Percentiles rank a stretch among this genome's conserved stretches.
Conservation (phyloP, 192 early-diverging fungal species). For the Powellomyces hirtus region DNA sequence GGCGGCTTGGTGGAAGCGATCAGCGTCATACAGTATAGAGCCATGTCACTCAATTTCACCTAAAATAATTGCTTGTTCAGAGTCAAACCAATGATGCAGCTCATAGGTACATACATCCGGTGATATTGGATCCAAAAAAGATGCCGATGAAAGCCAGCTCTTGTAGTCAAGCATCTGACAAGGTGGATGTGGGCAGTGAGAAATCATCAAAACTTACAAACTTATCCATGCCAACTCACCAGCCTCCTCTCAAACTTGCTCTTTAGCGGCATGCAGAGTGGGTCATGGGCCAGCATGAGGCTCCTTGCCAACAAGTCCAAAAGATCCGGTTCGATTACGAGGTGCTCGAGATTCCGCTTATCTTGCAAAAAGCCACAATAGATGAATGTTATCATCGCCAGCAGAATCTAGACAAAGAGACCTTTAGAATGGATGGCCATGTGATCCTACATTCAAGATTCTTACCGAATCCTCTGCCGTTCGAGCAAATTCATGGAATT, state of each 20-base stretch:
- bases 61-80: not conserved
- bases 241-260: conserved; percentile 35
- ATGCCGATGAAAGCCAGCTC: too few relatives aligned
- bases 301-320: conserved; percentile 24
- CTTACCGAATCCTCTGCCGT: conserved; percentile 37
- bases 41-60: not conserved
- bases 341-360: conserved; percentile 2
- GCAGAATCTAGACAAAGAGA: conserved; percentile 35
- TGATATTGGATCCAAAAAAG: too few relatives aligned
- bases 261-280: conserved; percentile 23
- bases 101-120: too few relatives aligned
- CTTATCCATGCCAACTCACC: too few relatives aligned
- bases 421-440: too few relatives aligned
- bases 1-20: not conserved
- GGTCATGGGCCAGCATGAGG: conserved; percentile 34
- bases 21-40: not conserved
- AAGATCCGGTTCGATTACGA: conserved; percentile 25
- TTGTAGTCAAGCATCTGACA: too few relatives aligned
- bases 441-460: conserved; percentile 23
- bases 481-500: conserved; percentile 31
- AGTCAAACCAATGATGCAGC: too few relatives aligned
- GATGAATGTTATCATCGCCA: conserved; percentile 39
- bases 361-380: conserved; percentile 39
- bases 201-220: too few relatives aligned
- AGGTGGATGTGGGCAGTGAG: too few relatives aligned